These are phyloP conservation scores for Basidiobolus heterosporus DNA, from an alignment of 371 early-diverging fungal genomes.

Conservation along the genomic window DNA sequence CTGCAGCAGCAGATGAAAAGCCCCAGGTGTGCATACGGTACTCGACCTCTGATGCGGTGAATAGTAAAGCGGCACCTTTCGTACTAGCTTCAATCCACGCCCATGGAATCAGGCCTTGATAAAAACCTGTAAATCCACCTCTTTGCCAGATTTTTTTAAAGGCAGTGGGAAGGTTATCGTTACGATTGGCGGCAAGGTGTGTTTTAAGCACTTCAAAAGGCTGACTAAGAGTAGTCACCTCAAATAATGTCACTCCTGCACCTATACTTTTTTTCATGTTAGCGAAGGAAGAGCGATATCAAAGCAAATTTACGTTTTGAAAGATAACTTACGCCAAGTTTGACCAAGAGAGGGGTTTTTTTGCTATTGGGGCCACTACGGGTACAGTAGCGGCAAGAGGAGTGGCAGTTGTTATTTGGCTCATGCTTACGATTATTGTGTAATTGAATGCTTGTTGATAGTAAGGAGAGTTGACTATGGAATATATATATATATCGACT, in stretches of 20 bases:
- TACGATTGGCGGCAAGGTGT: slow-evolving; percentile 71
- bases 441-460: too few relatives aligned
- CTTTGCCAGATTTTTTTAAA: slow-evolving; percentile 45
- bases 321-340: too few relatives aligned
- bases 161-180: slow-evolving; percentile 39
- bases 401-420: too few relatives aligned
- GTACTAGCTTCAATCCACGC: slow-evolving; percentile 85
- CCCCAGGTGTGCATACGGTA: slow-evolving; percentile 39
- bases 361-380: too few relatives aligned
- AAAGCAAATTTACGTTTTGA: too few relatives aligned
- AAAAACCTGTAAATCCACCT: slow-evolving; percentile 65
- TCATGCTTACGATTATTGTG: too few relatives aligned
- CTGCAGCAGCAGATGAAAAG: slow-evolving; percentile 45
- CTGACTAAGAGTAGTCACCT: slow-evolving; percentile 76
- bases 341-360: too few relatives aligned
- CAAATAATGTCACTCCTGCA: slow-evolving; percentile 49
- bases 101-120: slow-evolving; percentile 67
- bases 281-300: too few relatives aligned
- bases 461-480: too few relatives aligned
- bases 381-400: too few relatives aligned
- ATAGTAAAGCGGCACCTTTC: slow-evolving; percentile 85
- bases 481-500: too few relatives aligned
- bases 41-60: slow-evolving; percentile 85
- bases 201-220: slow-evolving; percentile 82
- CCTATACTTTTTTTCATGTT: background rate